Percentiles rank a stretch among this genome's conserved stretches.
Evolutionary conservation across 2,329 filamentous ascomycete genomes (phyloP).

Genomic region (Fusarium caatingaense): DNA sequence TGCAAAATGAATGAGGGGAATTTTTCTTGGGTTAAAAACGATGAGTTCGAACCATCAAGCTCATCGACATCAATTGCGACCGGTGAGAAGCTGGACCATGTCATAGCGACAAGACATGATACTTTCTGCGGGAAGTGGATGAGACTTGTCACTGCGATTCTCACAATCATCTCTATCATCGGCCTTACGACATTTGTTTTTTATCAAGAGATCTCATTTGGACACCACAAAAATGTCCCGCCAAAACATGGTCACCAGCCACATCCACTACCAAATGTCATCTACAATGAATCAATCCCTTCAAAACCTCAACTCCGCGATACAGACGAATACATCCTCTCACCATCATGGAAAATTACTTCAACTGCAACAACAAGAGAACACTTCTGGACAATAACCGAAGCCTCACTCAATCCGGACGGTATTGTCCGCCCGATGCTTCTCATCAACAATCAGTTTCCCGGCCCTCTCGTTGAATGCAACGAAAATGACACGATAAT

Average conservation of each 20-base stretch:
- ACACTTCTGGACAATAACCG: conserved; percentile 70
- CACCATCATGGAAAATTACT: conserved; percentile 65
- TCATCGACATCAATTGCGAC: background rate
- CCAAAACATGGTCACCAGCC: background rate
- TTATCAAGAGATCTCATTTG: background rate
- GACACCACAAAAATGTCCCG: background rate
- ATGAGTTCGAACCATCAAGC: background rate
- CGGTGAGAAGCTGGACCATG: background rate
- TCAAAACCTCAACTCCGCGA: conserved; percentile 45
- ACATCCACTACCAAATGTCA: background rate
- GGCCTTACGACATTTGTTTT: conserved; percentile 39
- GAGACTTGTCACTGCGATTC: background rate
- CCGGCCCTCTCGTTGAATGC: conserved; percentile 76
- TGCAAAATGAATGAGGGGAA: background rate
- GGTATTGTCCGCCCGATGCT: conserved; percentile 69
- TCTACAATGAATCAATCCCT: conserved; percentile 45
- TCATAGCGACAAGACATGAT: accelerated
- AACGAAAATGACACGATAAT: conserved; percentile 79
- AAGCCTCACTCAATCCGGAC: conserved; percentile 70
- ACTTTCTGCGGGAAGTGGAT: background rate
- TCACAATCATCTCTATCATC: conserved; percentile 40
- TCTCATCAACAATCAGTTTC: conserved; percentile 80
- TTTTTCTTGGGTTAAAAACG: background rate
- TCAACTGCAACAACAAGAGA: conserved; percentile 63
- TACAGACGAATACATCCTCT: conserved; percentile 66